phyloP scores from a whole-genome alignment of 2,329 filamentous ascomycete genomes.

The Alternaria consortialis region DNA sequence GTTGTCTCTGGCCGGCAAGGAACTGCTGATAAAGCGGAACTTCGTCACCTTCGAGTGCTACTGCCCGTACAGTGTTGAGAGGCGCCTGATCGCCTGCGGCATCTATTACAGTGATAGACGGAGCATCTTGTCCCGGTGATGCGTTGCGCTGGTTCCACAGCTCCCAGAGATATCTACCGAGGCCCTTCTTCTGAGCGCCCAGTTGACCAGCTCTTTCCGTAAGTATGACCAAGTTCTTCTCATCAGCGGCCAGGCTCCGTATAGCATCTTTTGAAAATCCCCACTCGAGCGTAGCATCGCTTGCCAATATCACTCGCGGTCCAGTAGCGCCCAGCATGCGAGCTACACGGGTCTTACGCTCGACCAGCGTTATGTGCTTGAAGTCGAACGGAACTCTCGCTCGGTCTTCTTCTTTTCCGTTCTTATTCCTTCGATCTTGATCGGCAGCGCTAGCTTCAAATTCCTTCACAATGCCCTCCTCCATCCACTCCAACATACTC shows the following conservation, averaged over 20 bases:
- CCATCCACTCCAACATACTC: constrained; percentile 99
- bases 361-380: constrained; percentile 81
- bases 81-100: constrained; percentile 62
- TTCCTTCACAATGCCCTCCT: constrained; percentile 90
- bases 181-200: constrained; percentile 44
- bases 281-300: constrained; percentile 91
- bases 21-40: constrained; percentile 88
- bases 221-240: constrained; percentile 84
- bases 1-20: constrained; percentile 84
- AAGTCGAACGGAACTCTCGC: constrained; percentile 85
- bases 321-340: constrained; percentile 66
- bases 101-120: constrained; percentile 67
- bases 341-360: constrained; percentile 81
- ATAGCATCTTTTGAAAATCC: constrained; percentile 88
- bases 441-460: constrained; percentile 70
- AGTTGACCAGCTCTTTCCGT: constrained; percentile 73
- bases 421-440: constrained; percentile 44
- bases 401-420: constrained; percentile 58
- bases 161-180: constrained; percentile 81
- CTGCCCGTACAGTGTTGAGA: constrained; percentile 57
- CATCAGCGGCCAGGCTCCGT: constrained; percentile 75
- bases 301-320: constrained; percentile 84
- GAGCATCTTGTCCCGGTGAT: constrained; percentile 34
- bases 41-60: constrained; percentile 77
- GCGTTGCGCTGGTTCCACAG: constrained; percentile 48